Evolutionary conservation across 305 asterid genomes (phyloP).

Genomic region (Fraxinus floribunda): DNA sequence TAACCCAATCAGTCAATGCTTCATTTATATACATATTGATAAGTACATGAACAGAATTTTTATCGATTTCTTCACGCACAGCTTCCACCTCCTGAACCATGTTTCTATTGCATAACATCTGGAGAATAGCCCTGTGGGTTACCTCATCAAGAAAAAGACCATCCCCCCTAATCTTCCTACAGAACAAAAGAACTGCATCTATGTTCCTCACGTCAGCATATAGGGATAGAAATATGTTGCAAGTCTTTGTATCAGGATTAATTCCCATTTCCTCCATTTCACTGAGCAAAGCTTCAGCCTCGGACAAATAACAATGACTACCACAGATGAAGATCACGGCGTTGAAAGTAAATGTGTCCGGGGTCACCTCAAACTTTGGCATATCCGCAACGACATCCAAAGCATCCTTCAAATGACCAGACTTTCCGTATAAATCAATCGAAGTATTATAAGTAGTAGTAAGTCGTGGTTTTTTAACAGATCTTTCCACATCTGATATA

Average conservation of each 20-base stretch:
- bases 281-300: conserved; percentile 72
- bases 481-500: conserved; percentile 32
- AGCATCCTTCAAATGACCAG: conserved; percentile 78
- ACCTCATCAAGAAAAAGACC: conserved; percentile 83
- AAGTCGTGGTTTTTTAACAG: conserved; percentile 50
- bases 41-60: conserved; percentile 62
- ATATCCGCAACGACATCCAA: conserved; percentile 70
- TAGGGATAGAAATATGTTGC: conserved; percentile 65
- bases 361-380: conserved; percentile 69
- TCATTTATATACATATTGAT: conserved; percentile 63
- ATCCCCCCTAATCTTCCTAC: conserved; percentile 59
- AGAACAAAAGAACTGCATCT: conserved; percentile 56
- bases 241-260: conserved; percentile 80
- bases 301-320: conserved; percentile 65
- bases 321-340: conserved; percentile 87
- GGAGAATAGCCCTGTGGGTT: conserved; percentile 62
- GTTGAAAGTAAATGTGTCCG: conserved; percentile 74
- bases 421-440: conserved; percentile 89
- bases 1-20: conserved; percentile 55
- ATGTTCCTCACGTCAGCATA: conserved; percentile 56
- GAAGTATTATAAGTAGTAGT: conserved; percentile 81
- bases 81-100: conserved; percentile 70
- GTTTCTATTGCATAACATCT: conserved; percentile 50
- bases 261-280: conserved; percentile 82
- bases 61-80: conserved; percentile 64